Evolutionary conservation across 2,329 filamentous ascomycete species (phyloP).

Genomic region (Aspergillus tubingensis): DNA sequence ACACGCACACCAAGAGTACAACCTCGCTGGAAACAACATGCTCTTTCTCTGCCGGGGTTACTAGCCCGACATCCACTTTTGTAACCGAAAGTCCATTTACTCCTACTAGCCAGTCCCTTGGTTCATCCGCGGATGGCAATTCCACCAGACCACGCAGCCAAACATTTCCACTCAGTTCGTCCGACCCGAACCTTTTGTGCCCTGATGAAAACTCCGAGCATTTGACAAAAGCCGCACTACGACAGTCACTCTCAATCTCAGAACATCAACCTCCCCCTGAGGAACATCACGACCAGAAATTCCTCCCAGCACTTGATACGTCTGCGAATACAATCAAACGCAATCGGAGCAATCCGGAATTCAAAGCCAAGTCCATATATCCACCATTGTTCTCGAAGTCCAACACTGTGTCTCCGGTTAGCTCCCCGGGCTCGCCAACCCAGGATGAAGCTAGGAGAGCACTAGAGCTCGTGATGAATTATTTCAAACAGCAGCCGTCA

Average conservation of each 20-base stretch:
- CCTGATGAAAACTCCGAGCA: constrained; percentile 54
- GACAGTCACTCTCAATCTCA: constrained; percentile 43
- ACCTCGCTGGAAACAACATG: constrained; percentile 67
- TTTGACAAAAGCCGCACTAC: constrained; percentile 55
- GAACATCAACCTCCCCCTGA: constrained; percentile 55
- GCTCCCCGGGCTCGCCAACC: constrained; percentile 67
- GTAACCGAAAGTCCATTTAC: constrained; percentile 77
- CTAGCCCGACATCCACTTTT: constrained; percentile 75
- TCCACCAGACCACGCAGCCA: constrained; percentile 81
- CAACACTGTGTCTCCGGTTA: constrained; percentile 51
- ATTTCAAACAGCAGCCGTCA: constrained; percentile 71
- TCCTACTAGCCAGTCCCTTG: constrained; percentile 53
- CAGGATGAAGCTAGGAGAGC: constrained; percentile 85
- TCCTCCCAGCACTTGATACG: constrained; percentile 26
- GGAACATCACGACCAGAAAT: constrained; percentile 48
- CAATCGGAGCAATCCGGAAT: constrained; percentile 48
- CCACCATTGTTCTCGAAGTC: constrained; percentile 42
- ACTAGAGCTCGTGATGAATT: constrained; percentile 76
- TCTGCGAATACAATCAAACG: constrained; percentile 42
- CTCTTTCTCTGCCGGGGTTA: constrained; percentile 69
- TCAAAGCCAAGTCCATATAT: constrained; percentile 45
- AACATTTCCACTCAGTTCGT: constrained; percentile 71
- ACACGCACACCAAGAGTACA: constrained; percentile 66
- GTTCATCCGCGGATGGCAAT: constrained; percentile 52
- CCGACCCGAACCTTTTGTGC: constrained; percentile 55